phyloP scores from a whole-genome alignment of 257 asterid genomes.

The Plantago ovata region DNA sequence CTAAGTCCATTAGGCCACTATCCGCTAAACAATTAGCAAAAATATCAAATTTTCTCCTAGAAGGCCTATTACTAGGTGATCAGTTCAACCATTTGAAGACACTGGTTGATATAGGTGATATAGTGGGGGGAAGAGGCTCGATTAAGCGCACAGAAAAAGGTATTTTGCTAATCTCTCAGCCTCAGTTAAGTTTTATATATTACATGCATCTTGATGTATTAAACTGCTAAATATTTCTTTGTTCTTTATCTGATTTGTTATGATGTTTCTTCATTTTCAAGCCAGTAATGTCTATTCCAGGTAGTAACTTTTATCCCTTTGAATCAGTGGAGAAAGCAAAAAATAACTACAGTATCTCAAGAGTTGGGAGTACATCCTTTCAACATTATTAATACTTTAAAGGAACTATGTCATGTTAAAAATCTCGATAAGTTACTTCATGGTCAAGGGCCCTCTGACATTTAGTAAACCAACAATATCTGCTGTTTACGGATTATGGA shows the following conservation, averaged over 20 bases:
- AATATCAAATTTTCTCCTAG: neutral
- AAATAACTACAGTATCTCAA: neutral
- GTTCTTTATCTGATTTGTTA: neutral
- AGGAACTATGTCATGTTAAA: neutral
- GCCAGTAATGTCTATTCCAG: neutral
- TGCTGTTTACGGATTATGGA: too few relatives aligned
- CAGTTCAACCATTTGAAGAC: constrained; percentile 86
- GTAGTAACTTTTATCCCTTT: neutral
- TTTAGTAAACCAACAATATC: too few relatives aligned
- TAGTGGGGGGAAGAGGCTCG: constrained; percentile 87
- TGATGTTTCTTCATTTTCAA: neutral
- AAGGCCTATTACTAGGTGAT: constrained; percentile 31
- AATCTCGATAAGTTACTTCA: neutral
- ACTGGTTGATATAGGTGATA: constrained; percentile 84
- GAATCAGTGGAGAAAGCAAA: constrained; percentile 4
- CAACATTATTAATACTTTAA: neutral
- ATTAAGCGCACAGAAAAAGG: constrained; percentile 96
- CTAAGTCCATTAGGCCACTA: neutral
- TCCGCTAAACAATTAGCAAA: neutral
- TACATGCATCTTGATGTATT: constrained; percentile 5
- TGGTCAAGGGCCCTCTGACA: neutral
- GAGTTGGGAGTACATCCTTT: neutral
- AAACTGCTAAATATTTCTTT: neutral
- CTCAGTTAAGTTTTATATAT: constrained; percentile 4
- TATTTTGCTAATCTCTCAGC: constrained; percentile 15